A percentile compares a stretch with the other conserved stretches of the same genome.
Evolutionary conservation across 1,139 yeast species (phyloP).

Genomic region (Yamadazyma siamensis): DNA sequence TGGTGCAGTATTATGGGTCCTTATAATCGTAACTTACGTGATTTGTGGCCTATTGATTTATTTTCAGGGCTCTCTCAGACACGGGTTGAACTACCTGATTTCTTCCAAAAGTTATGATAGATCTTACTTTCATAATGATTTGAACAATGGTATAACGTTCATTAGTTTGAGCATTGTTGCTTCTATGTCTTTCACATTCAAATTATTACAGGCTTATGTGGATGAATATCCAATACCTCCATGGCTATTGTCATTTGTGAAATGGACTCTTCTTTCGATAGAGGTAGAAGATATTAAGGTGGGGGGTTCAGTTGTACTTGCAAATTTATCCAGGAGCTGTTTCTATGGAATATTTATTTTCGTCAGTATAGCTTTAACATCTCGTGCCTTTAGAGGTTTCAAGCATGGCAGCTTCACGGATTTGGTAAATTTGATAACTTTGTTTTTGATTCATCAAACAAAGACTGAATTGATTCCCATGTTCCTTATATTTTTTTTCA

Average conservation of each 20-base stretch:
- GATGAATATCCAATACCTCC: conserved; percentile 53
- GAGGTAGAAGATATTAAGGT: conserved; percentile 20
- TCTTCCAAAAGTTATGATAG: conserved; percentile 6
- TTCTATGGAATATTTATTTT: conserved; percentile 19
- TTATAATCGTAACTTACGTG: conserved; percentile 42
- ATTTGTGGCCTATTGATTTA: conserved; percentile 19
- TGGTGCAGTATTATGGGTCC: conserved; percentile 43
- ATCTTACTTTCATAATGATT: conserved; percentile 12
- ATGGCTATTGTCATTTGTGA: conserved; percentile 27
- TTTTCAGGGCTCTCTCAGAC: conserved; percentile 25
- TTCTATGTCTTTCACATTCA: conserved; percentile 50
- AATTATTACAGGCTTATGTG: conserved; percentile 50
- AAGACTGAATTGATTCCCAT: conserved; percentile 68
- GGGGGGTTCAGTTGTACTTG: conserved; percentile 23
- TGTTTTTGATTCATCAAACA: conserved; percentile 68
- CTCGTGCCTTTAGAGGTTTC: conserved; percentile 23
- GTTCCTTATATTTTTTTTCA: conserved; percentile 47
- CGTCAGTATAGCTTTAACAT: conserved; percentile 19
- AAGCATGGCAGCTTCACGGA: conserved; percentile 35
- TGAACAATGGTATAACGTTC: conserved; percentile 29
- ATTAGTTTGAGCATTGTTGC: conserved; percentile 35
- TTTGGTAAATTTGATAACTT: conserved; percentile 41
- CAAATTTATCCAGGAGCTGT: conserved; percentile 26
- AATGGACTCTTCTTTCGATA: conserved; percentile 27
- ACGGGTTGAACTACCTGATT: conserved; percentile 13